Percentiles rank a stretch among this genome's conserved stretches.
Evolutionary conservation across 371 early-diverging fungal species (phyloP).

Genomic region (Blakeslea trispora): DNA sequence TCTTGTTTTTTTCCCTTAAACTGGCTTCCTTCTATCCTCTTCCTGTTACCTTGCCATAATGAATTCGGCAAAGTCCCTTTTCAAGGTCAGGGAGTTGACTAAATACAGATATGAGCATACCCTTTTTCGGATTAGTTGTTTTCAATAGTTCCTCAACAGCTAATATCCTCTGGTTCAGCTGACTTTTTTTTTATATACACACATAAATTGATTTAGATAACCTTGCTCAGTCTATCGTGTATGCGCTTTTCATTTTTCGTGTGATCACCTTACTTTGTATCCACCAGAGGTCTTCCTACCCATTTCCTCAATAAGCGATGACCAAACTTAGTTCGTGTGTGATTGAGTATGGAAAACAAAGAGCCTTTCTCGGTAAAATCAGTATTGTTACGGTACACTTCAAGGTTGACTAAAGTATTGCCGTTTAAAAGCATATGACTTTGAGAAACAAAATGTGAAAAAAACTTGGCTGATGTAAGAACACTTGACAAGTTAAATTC

Average conservation of each 20-base stretch:
- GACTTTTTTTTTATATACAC: slow-evolving; percentile 19
- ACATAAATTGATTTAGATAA: too few species aligned
- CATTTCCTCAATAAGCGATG: slow-evolving; percentile 75
- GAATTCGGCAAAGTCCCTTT: slow-evolving; percentile 73
- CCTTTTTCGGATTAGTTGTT: slow-evolving; percentile 29
- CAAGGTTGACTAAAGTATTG: slow-evolving; percentile 74
- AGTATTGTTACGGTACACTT: slow-evolving; percentile 70
- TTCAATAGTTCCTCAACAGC: slow-evolving; percentile 69
- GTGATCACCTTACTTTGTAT: slow-evolving; percentile 30
- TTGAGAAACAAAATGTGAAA: slow-evolving; percentile 66
- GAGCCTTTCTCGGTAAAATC: slow-evolving; percentile 55
- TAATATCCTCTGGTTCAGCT: slow-evolving; percentile 67
- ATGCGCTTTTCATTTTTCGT: too few species aligned
- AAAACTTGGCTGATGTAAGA: slow-evolving; percentile 58
- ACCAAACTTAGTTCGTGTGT: slow-evolving; percentile 77
- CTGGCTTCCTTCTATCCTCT: too few species aligned
- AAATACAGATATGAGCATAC: slow-evolving; percentile 29
- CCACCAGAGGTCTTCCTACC: slow-evolving; percentile 75
- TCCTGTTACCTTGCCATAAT: slow-evolving; percentile 67
- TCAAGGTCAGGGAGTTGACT: slow-evolving; percentile 72
- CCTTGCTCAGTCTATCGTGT: too few species aligned
- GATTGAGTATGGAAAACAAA: slow-evolving; percentile 67
- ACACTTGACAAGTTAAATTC: slow-evolving; percentile 65
- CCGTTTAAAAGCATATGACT: slow-evolving; percentile 78
- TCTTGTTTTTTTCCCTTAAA: too few species aligned